Percentiles rank a stretch among this genome's conserved stretches.
phyloP scores from a whole-genome alignment of 2,329 filamentous ascomycete species.

The Xylariaceae sp. region DNA sequence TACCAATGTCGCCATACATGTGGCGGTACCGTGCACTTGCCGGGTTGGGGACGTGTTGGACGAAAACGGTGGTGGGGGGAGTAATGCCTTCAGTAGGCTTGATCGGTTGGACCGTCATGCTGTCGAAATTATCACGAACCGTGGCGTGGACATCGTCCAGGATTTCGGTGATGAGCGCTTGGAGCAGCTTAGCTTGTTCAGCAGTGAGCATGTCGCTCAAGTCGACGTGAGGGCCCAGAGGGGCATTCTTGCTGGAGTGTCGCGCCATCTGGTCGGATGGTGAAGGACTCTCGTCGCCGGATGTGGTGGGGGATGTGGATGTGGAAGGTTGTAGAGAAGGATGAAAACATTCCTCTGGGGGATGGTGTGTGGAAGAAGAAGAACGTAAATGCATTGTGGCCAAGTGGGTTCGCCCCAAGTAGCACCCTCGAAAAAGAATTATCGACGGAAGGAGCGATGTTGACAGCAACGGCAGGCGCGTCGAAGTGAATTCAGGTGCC shows the following conservation, averaged over 20 bases:
- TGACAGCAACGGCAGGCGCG: neutral
- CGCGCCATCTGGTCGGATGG: slow-evolving; percentile 20
- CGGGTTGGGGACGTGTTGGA: slow-evolving; percentile 34
- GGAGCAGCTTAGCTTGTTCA: slow-evolving; percentile 48
- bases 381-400: slow-evolving; percentile 7
- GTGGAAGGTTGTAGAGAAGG: slow-evolving; percentile 14
- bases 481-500: neutral
- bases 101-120: slow-evolving; percentile 34
- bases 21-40: slow-evolving; percentile 29
- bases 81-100: slow-evolving; percentile 25
- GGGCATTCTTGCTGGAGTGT: slow-evolving; percentile 18
- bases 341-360: neutral
- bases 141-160: slow-evolving; percentile 52
- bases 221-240: slow-evolving; percentile 43
- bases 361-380: neutral
- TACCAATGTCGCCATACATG: slow-evolving; percentile 26
- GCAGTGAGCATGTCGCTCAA: slow-evolving; percentile 45
- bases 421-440: neutral
- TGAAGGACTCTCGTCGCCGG: slow-evolving; percentile 25
- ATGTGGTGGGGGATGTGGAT: slow-evolving; percentile 14
- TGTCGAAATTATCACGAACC: slow-evolving; percentile 49
- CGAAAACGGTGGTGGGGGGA: slow-evolving; percentile 28
- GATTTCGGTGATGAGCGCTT: slow-evolving; percentile 46
- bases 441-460: neutral
- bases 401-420: neutral